Evolutionary conservation across 1,139 yeast genomes (phyloP).

Genomic region (Hyphopichia pseudoburtonii): DNA sequence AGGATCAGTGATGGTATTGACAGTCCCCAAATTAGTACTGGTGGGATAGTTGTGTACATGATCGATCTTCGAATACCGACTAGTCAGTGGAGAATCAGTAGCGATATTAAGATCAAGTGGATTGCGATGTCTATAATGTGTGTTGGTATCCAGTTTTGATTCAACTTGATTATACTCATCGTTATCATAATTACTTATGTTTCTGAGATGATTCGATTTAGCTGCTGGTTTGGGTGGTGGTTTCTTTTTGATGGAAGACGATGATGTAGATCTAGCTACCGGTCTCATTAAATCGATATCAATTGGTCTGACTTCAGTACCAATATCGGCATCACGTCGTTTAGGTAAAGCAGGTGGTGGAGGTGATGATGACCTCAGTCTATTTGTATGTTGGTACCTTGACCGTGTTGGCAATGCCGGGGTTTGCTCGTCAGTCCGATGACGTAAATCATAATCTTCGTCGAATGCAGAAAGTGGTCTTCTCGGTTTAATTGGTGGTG

Average conservation of each 20-base stretch:
- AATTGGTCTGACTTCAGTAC: constrained; percentile 6
- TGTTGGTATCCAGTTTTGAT: not conserved
- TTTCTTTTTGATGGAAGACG: not conserved
- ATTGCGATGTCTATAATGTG: too few species aligned
- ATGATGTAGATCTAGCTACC: constrained; percentile 11
- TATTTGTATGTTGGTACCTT: not conserved
- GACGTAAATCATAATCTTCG: not conserved
- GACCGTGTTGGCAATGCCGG: constrained; percentile 3
- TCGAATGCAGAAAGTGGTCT: constrained; percentile 10
- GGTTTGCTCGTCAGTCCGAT: not conserved
- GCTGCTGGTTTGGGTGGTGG: constrained; percentile 4
- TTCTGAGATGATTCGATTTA: constrained; percentile 5
- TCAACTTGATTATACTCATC: too few species aligned
- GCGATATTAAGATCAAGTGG: not conserved
- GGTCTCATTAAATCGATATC: constrained; percentile 23
- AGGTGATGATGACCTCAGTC: not conserved
- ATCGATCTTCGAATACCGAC: too few species aligned
- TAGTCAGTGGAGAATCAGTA: not conserved
- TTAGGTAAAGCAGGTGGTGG: constrained; percentile 3
- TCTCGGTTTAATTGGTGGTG: constrained; percentile 14
- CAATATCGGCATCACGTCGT: not conserved
- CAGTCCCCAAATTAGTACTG: too few species aligned
- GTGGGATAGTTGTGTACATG: too few species aligned
- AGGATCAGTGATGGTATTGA: constrained; percentile 1
- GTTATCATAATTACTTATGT: too few species aligned